Base-by-base conservation (phyloP, 2,329 filamentous ascomycete species). In the Cercospora berteroae region DNA sequence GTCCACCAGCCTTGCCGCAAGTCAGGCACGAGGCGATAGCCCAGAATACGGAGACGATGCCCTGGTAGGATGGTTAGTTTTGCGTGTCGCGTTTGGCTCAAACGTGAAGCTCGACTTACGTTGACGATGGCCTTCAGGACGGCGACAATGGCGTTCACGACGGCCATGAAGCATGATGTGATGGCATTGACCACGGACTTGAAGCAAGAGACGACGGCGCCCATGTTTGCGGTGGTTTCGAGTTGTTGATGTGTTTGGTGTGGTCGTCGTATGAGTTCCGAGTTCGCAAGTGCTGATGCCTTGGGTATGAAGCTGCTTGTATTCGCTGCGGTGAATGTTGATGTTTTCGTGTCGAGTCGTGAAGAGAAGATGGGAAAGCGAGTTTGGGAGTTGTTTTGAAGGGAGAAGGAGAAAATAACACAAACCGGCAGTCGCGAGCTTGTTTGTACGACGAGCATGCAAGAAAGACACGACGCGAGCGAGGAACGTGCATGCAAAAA, bases 151-250 rank as follows among this genome's bases (percentile, higher is more conserved):
- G 82, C 81, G 69, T 79, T 79, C 76, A 84, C 79, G 72, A 83
- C 73, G 69, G 78, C 73, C 70, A 72, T 72, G 65, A 72, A 71
- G 63, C 78, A 80, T 68, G 78, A 76, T 69, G 81, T 81, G 72
- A 83, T 83, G 55, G 81, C 80, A 66, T 79, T 77, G 76, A 83
- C 79, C 72, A 82, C 71, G 68, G 77, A 72, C 64, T 79, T 71
- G 74, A 82, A 79, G 58, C 59, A 60, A 57, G 31, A 59, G 29
- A 93, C 84, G 76, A 95, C 89, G 80, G 90, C 91, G 82, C 92
- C 92, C 92, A 95, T 60, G 25, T 25, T 52, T 42, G 66, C 27
- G 60, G 58, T 62, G 50, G 31, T 62, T 10, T 33, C 13, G 36
- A 60, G 44, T 48, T 39, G 55, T 63, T 16, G 52, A 36, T 57